Percentiles rank a stretch among this genome's conserved stretches.
These are phyloP conservation scores for Dryas octopetala DNA, from an alignment of 306 rosid species.

Conservation along the genomic window DNA sequence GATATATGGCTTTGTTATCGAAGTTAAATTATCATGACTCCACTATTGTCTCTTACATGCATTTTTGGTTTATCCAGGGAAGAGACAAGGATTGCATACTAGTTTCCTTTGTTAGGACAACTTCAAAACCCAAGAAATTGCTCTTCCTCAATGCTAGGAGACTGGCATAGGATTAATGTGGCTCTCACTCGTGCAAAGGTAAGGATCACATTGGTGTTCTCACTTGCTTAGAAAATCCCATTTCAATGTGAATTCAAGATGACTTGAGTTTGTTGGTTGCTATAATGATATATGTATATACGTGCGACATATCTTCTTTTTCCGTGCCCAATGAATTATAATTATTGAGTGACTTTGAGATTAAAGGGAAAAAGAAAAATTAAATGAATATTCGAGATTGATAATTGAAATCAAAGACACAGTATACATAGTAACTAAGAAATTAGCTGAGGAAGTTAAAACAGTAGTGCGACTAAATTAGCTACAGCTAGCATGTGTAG, in stretches of 20 bases:
- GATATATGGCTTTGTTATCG: neutral
- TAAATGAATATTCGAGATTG: too few relatives aligned
- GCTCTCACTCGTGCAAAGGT: slow-evolving; percentile 97
- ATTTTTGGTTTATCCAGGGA: slow-evolving; percentile 51
- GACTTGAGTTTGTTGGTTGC: neutral
- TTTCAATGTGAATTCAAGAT: neutral
- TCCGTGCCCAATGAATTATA: neutral
- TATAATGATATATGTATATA: too few relatives aligned
- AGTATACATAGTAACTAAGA: too few relatives aligned
- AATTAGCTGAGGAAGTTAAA: too few relatives aligned
- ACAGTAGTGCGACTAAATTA: too few relatives aligned
- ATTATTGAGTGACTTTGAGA: neutral
- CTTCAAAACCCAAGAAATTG: slow-evolving; percentile 64
- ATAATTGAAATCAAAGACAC: too few relatives aligned
- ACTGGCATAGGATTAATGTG: slow-evolving; percentile 95
- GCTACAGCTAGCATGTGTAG: too few relatives aligned
- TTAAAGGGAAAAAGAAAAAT: too few relatives aligned
- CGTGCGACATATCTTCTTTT: neutral
- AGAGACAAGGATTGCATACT: slow-evolving; percentile 94
- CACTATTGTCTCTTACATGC: neutral
- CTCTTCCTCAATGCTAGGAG: slow-evolving; percentile 78
- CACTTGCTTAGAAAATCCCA: neutral
- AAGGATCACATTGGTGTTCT: neutral
- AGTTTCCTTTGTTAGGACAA: slow-evolving; percentile 83
- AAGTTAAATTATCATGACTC: slow-evolving; percentile 1